Conservation (phyloP, 2,329 filamentous ascomycete genomes). For the Spiromastix sp. region DNA sequence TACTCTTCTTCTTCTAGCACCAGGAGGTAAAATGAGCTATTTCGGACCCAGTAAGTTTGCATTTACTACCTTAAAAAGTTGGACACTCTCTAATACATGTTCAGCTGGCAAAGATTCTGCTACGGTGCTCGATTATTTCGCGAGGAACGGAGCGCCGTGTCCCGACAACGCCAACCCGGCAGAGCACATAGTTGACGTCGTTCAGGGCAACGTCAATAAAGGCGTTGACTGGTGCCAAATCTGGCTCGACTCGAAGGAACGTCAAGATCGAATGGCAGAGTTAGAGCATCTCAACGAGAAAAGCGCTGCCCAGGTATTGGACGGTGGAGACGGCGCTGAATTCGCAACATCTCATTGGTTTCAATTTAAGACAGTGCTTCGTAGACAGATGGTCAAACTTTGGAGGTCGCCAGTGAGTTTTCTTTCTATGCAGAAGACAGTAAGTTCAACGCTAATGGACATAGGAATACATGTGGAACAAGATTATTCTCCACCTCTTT, state of each 20-base stretch:
- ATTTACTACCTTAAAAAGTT: too few relatives aligned
- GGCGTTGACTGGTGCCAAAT: constrained; percentile 41
- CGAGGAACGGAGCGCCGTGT: constrained; percentile 51
- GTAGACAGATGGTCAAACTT: constrained; percentile 23
- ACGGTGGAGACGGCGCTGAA: constrained; percentile 22
- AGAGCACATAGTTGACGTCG: constrained; percentile 58
- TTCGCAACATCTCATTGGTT: constrained; percentile 31
- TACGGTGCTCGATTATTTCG: constrained; percentile 53
- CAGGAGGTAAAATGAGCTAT: constrained; percentile 56
- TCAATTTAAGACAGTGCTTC: constrained; percentile 27
- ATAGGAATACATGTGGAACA: constrained; percentile 38
- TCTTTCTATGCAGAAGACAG: too few relatives aligned
- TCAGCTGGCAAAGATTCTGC: constrained; percentile 51
- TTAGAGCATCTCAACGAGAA: constrained; percentile 52
- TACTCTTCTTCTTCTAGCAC: constrained; percentile 51
- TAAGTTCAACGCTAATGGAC: too few relatives aligned
- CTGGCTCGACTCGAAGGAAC: constrained; percentile 45
- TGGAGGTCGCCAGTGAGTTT: constrained; percentile 24
- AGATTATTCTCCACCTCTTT: constrained; percentile 42
- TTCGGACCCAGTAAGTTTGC: constrained; percentile 37
- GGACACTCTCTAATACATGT: constrained; percentile 19
- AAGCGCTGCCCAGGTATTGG: constrained; percentile 9
- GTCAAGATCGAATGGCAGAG: constrained; percentile 43
- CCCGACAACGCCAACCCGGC: constrained; percentile 57
- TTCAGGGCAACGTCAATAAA: constrained; percentile 43